Evolutionary conservation across 257 asterid species (phyloP), one percentile per base, ranked within the genome.

Genomic region (Rehmannia glutinosa): DNA sequence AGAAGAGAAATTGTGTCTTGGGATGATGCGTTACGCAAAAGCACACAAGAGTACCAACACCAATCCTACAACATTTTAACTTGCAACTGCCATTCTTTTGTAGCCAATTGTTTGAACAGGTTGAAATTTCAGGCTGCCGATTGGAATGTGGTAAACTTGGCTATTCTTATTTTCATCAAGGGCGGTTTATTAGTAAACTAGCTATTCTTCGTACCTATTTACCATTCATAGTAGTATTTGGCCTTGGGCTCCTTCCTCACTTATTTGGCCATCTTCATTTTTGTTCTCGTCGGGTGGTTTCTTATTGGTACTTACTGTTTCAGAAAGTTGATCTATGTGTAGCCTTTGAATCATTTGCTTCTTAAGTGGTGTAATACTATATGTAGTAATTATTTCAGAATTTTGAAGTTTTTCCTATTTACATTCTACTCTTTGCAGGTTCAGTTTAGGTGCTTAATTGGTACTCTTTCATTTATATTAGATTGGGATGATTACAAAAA

Each of bases 81-180:
- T 33, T 90, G 97, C 87, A 93, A 93, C 75, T 93, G 99, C 85
- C 97, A 93, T 82, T 93, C 96, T 4, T 93, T 86, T 51, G 99
- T 88, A 1, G 90, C 96, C 76, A 93, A 93, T 77, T 84, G 90
- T 75, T 67, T 93, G 71, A 93, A 93, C 87, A 82, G 91, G 87
- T 68, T 90, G 84, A 83, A 79, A 51, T 88, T 79, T 70, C 89
- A 75, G 65, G 83, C 85, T 54, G 89, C 96, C 8, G 73, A 86
- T 23, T 93, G 99, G 99, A 93, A 93, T 49, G 92, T 93, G 71
- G 96, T 93, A 54, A 93, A 71, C 73, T 65, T 93, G 81, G 96
- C 99, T 19, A 20, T 88, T 59, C 82, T 88, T 56, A 74, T 90
- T 32, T 81, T 88, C 73, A 64, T 88, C 57, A 85, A 80, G 72